Evolutionary conservation across 1,139 yeast species (phyloP).

Genomic region (Geotrichum citri-aurantii): DNA sequence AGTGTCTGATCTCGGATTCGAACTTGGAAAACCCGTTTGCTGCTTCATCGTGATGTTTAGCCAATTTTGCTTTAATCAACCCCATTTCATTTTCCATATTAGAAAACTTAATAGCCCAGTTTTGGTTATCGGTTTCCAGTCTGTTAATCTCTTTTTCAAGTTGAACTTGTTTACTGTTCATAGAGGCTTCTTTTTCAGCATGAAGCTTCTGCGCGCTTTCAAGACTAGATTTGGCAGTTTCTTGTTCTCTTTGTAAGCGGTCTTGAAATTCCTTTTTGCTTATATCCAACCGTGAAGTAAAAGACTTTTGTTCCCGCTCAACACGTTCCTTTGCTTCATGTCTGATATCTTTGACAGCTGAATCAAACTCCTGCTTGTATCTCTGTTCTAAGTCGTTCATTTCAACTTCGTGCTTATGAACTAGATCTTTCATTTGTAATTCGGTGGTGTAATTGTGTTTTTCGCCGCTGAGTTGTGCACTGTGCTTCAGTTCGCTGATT

Average conservation of each 20-base stretch:
- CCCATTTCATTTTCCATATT: background rate
- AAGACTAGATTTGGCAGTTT: conserved; percentile 3
- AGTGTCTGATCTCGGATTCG: background rate
- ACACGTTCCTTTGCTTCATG: conserved; percentile 27
- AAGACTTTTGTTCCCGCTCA: conserved; percentile 3
- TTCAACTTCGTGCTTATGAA: conserved; percentile 18
- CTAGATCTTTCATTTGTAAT: conserved; percentile 11
- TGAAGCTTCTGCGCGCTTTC: conserved; percentile 23
- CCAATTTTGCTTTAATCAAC: background rate
- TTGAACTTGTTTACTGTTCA: conserved; percentile 20
- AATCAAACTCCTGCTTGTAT: conserved; percentile 7
- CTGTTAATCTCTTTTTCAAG: conserved; percentile 21
- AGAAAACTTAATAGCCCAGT: conserved; percentile 20
- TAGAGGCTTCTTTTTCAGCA: conserved; percentile 24
- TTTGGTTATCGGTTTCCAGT: conserved; percentile 13
- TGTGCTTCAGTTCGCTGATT: conserved; percentile 8
- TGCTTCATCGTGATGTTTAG: conserved; percentile 3
- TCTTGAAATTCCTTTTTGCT: conserved; percentile 10
- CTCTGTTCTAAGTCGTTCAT: conserved; percentile 24
- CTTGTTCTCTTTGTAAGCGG: background rate
- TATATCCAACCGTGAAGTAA: background rate
- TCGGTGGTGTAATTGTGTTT: conserved; percentile 37
- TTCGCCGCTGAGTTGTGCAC: conserved; percentile 22
- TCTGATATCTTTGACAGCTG: conserved; percentile 17
- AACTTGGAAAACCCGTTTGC: conserved; percentile 1